These are phyloP conservation scores for Durusdinium trenchii DNA, from an alignment of 73 alveolate species.

Conservation along the genomic window DNA sequence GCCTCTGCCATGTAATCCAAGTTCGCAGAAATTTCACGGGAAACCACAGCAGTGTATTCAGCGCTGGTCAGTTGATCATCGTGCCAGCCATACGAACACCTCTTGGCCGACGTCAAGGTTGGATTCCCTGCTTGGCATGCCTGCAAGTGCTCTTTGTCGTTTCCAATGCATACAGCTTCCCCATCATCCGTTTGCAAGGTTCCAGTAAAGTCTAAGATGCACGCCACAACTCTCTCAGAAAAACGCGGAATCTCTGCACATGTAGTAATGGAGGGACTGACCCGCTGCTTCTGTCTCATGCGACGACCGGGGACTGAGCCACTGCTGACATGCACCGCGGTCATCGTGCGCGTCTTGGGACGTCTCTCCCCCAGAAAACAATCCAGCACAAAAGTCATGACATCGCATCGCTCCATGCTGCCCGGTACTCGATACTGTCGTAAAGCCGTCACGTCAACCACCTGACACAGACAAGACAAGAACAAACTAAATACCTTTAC, in stretches of 20 bases:
- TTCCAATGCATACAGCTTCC: neutral
- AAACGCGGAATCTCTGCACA: neutral
- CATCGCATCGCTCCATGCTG: neutral
- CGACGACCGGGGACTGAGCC: neutral
- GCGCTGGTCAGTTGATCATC: neutral
- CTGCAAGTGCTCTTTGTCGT: neutral
- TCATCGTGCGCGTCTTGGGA: neutral
- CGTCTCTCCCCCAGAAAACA: neutral
- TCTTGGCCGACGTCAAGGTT: neutral
- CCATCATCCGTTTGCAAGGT: neutral
- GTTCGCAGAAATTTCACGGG: neutral
- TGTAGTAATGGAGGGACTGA: neutral
- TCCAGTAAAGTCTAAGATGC: neutral
- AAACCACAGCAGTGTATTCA: neutral
- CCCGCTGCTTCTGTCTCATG: neutral
- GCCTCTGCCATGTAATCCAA: conserved; percentile 19
- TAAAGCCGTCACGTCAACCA: neutral
- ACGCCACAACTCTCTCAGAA: neutral
- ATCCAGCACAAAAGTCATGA: neutral
- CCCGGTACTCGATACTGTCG: neutral
- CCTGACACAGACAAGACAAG: neutral
- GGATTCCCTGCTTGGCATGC: neutral
- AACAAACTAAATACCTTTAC: too few relatives aligned
- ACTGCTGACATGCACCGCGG: neutral
- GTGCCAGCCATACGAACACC: neutral